phyloP scores from a whole-genome alignment of 2,329 filamentous ascomycete genomes.

The Amauroascus verrucosus region DNA sequence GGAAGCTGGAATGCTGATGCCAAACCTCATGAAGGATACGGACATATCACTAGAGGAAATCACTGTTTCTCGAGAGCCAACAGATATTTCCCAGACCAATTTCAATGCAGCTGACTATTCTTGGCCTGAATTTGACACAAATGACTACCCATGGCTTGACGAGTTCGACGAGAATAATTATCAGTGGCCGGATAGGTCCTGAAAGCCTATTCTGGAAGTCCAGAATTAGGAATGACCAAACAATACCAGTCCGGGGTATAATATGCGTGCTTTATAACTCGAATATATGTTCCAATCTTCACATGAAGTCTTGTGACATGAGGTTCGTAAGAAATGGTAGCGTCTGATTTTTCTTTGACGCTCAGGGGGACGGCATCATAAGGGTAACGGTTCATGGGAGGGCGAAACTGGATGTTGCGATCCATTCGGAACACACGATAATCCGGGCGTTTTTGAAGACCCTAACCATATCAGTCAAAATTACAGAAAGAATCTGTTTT shows the following conservation, averaged over 20 bases:
- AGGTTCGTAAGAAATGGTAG: neutral
- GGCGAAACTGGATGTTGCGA: neutral
- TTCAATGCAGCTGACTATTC: neutral
- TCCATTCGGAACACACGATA: slow-evolving; percentile 4
- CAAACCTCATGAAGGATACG: too few species aligned
- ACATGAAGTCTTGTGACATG: neutral
- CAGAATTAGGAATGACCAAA: slow-evolving; percentile 5
- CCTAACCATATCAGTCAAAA: neutral
- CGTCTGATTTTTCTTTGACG: neutral
- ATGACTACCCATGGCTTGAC: neutral
- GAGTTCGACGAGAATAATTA: neutral
- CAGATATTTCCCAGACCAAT: neutral
- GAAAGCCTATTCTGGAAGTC: neutral
- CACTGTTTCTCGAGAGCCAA: too few species aligned
- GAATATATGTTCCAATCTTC: slow-evolving; percentile 6
- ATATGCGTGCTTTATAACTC: slow-evolving; percentile 4
- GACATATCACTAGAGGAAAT: too few species aligned
- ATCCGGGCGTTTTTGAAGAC: neutral
- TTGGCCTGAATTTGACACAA: neutral
- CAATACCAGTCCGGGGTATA: slow-evolving; percentile 8
- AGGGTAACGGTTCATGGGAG: slow-evolving; percentile 1
- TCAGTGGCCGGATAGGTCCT: neutral
- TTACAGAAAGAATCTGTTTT: neutral
- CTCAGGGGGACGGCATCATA: slow-evolving; percentile 6
- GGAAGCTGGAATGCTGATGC: too few species aligned